phyloP scores from a whole-genome alignment of 371 early-diverging fungal genomes.

The Mucor mucedo region DNA sequence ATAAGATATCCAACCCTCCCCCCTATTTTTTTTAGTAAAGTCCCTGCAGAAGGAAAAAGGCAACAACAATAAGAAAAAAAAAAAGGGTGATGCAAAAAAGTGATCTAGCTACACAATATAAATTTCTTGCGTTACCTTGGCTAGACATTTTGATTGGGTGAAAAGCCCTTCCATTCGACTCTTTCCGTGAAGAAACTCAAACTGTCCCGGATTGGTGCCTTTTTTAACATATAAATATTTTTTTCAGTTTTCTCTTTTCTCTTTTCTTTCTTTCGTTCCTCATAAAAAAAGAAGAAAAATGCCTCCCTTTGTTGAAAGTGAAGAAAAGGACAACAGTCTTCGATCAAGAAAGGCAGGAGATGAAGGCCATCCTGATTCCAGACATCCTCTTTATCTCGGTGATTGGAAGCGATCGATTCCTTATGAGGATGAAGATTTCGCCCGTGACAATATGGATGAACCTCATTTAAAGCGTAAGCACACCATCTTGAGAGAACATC shows the following conservation, averaged over 20 bases:
- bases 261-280: background rate
- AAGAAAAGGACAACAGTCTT: constrained; percentile 15
- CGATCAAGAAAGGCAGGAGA: constrained; percentile 12
- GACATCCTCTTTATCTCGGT: constrained; percentile 84
- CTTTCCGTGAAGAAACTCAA: too few species aligned
- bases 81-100: background rate
- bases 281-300: background rate
- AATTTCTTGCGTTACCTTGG: constrained; percentile 9
- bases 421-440: constrained; percentile 72
- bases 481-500: constrained; percentile 85
- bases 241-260: background rate
- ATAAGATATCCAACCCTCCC: too few species aligned
- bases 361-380: constrained; percentile 62
- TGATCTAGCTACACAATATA: background rate
- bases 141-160: background rate
- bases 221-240: background rate
- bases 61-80: background rate
- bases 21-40: too few species aligned
- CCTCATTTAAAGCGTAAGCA: constrained; percentile 93
- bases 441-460: constrained; percentile 90
- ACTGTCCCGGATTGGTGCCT: background rate
- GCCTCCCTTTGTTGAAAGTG: constrained; percentile 24
- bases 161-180: background rate
- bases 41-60: background rate
- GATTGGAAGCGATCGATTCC: constrained; percentile 87